Evolutionary conservation across 768 basidiomycete genomes (phyloP).

Genomic region (Kwoniella mangroviensis): DNA sequence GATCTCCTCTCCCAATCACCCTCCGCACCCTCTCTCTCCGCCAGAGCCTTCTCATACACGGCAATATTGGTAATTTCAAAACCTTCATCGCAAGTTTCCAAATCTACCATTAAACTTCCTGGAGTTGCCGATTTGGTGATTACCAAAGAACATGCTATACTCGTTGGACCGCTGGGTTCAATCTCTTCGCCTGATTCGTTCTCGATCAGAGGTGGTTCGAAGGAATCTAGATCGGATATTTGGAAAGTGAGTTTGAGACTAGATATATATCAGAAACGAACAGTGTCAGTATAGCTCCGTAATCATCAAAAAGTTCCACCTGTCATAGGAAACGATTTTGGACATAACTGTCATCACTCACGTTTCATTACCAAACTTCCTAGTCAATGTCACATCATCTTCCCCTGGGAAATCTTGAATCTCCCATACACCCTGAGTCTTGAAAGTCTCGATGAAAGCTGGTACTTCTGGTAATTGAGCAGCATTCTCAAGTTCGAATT

Average conservation of each 20-base stretch:
- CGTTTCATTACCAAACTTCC: slow-evolving; percentile 89
- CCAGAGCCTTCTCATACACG: slow-evolving; percentile 74
- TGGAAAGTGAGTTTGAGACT: slow-evolving; percentile 92
- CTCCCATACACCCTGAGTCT: slow-evolving; percentile 76
- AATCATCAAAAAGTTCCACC: too few relatives aligned
- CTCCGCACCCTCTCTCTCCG: slow-evolving; percentile 78
- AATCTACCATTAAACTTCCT: slow-evolving; percentile 69
- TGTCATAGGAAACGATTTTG: background rate
- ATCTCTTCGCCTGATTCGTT: slow-evolving; percentile 49
- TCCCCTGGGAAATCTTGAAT: slow-evolving; percentile 72
- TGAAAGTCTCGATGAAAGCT: slow-evolving; percentile 78
- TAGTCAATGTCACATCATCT: slow-evolving; percentile 80
- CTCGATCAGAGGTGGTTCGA: slow-evolving; percentile 59
- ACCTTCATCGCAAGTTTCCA: slow-evolving; percentile 53
- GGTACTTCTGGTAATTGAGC: slow-evolving; percentile 61
- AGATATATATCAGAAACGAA: slow-evolving; percentile 1
- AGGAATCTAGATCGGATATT: slow-evolving; percentile 76
- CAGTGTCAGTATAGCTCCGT: too few relatives aligned
- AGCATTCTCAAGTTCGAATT: slow-evolving; percentile 76
- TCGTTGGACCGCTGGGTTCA: slow-evolving; percentile 60
- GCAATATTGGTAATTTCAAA: slow-evolving; percentile 82
- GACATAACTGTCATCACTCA: slow-evolving; percentile 59
- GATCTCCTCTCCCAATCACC: slow-evolving; percentile 93
- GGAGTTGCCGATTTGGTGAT: slow-evolving; percentile 70
- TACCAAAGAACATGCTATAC: slow-evolving; percentile 77